Percentiles rank a stretch among this genome's conserved stretches.
These are phyloP conservation scores for Ceratocystis albifundus DNA, from an alignment of 2,329 filamentous ascomycete species.

Conservation along the genomic window DNA sequence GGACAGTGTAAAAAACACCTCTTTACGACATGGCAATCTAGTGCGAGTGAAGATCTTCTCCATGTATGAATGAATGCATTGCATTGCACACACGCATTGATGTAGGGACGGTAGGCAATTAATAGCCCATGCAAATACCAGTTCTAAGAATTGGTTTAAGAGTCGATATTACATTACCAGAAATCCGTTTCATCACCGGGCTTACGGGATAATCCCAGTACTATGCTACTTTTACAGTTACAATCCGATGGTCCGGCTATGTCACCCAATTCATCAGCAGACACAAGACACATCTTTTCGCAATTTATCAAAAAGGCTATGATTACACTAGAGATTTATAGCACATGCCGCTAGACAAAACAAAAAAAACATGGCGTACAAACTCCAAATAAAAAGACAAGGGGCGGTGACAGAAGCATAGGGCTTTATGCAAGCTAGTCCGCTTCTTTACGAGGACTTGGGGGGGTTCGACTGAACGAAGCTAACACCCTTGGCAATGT, in stretches of 20 bases:
- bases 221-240: too few species aligned
- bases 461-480: slow-evolving; percentile 37
- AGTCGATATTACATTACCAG: too few species aligned
- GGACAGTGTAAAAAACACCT: too few species aligned
- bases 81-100: too few species aligned
- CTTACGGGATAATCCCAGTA: too few species aligned
- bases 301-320: slow-evolving; percentile 18
- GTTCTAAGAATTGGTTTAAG: too few species aligned
- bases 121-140: too few species aligned
- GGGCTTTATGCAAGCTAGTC: neutral
- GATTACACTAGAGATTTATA: slow-evolving; percentile 22
- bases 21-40: neutral
- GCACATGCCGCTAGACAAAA: slow-evolving; percentile 8
- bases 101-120: too few species aligned
- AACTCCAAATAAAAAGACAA: slow-evolving; percentile 17
- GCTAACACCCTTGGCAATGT: slow-evolving; percentile 79
- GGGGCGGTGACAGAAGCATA: slow-evolving; percentile 3
- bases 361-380: slow-evolving; percentile 17
- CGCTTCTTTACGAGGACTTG: slow-evolving; percentile 20
- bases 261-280: neutral
- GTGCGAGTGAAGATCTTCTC: too few species aligned
- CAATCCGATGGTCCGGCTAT: too few species aligned
- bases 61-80: too few species aligned
- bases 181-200: too few species aligned
- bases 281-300: neutral